Evolutionary conservation across 768 basidiomycete genomes (phyloP).

Genomic region (Serendipita indica): DNA sequence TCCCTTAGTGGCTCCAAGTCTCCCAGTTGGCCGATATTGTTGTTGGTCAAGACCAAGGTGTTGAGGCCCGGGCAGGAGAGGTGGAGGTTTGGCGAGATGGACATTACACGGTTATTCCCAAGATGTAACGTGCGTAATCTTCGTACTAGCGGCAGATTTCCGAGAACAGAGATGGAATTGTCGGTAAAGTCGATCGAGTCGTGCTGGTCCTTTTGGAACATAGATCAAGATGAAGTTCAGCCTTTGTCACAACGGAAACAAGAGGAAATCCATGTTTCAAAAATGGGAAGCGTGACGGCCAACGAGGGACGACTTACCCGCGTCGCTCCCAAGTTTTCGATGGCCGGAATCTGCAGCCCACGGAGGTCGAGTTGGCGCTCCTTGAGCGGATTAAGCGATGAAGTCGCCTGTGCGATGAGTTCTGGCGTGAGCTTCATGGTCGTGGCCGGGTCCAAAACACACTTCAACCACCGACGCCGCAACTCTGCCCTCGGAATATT

Average conservation of each 20-base stretch:
- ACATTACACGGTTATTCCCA: constrained; percentile 77
- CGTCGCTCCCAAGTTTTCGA: constrained; percentile 93
- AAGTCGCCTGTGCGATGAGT: constrained; percentile 68
- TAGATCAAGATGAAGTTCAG: constrained; percentile 11
- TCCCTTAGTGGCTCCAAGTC: constrained; percentile 76
- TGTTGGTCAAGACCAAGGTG: constrained; percentile 72
- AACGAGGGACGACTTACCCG: constrained; percentile 36
- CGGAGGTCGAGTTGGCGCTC: constrained; percentile 89
- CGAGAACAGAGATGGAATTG: constrained; percentile 67
- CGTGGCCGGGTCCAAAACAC: constrained; percentile 2
- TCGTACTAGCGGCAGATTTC: constrained; percentile 76
- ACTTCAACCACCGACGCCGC: no score
- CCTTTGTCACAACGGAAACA: not conserved
- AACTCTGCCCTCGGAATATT: no score
- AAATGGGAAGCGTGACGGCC: not conserved
- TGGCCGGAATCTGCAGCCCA: constrained; percentile 80
- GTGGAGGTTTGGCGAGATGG: constrained; percentile 67
- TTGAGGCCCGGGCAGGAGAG: constrained; percentile 74
- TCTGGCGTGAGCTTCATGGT: constrained; percentile 90
- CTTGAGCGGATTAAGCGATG: constrained; percentile 66
- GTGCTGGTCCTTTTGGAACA: constrained; percentile 58
- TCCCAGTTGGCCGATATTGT: constrained; percentile 63
- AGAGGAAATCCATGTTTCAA: not conserved
- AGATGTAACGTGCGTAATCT: constrained; percentile 72
- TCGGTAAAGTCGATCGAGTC: constrained; percentile 91